Percentiles rank a stretch among this genome's conserved stretches.
Conservation (phyloP, 129 eudicot genomes). For the Pittosporum tobira region DNA sequence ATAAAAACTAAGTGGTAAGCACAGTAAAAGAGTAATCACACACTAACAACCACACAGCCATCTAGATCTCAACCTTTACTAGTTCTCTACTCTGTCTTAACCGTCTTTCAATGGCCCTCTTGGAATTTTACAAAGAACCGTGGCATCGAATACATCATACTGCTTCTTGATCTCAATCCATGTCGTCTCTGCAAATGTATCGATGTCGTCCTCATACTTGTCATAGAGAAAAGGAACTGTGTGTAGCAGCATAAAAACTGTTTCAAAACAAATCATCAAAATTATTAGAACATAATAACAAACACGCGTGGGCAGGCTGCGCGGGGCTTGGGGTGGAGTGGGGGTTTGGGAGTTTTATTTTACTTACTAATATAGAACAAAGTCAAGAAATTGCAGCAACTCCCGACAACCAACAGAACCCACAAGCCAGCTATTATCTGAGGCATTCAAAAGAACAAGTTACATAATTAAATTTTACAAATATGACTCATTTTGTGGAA, state of each 20-base stretch:
- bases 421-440: slow-evolving; percentile 39
- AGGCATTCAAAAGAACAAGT: background rate
- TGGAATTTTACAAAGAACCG: slow-evolving; percentile 67
- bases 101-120: slow-evolving; percentile 52
- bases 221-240: slow-evolving; percentile 78
- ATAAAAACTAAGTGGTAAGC: no score
- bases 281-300: slow-evolving; percentile 10
- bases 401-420: slow-evolving; percentile 30
- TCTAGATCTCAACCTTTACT: slow-evolving; percentile 4
- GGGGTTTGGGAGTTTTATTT: background rate
- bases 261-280: slow-evolving; percentile 1
- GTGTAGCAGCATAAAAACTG: slow-evolving; percentile 72
- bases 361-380: slow-evolving; percentile 19
- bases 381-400: slow-evolving; percentile 35
- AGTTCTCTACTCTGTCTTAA: slow-evolving; percentile 39
- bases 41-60: background rate
- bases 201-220: slow-evolving; percentile 75
- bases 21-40: slow-evolving; percentile 3
- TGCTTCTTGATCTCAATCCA: slow-evolving; percentile 51
- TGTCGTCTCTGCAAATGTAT: slow-evolving; percentile 59
- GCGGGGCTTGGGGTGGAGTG: no score
- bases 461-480: background rate
- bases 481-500: no score
- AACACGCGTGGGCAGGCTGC: no score
- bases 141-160: slow-evolving; percentile 60